Conservation (phyloP, 768 basidiomycete genomes). For the Lactarius hatsudake region DNA sequence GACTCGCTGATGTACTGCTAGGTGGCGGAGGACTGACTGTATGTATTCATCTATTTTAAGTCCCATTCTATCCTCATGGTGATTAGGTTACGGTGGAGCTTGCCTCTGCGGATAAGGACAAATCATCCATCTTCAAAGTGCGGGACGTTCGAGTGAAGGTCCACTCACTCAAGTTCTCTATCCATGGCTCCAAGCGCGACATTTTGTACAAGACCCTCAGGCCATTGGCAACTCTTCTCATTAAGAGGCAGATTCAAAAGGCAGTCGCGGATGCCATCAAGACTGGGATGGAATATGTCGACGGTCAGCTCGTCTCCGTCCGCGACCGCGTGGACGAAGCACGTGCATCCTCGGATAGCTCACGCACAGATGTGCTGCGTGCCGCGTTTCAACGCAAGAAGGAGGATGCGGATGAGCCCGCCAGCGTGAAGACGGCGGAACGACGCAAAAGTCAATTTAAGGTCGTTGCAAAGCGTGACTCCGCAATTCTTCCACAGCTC, state of each 20-base stretch:
- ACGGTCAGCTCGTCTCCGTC: constrained; percentile 86
- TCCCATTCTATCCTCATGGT: background rate
- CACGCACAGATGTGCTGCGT: constrained; percentile 54
- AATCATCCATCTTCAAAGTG: constrained; percentile 69
- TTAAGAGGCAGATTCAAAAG: constrained; percentile 72
- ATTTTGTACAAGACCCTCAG: constrained; percentile 81
- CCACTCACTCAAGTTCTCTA: constrained; percentile 82
- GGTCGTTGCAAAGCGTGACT: constrained; percentile 72
- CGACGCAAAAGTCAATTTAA: constrained; percentile 67
- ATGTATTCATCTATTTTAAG: constrained; percentile 28
- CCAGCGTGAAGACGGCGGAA: constrained; percentile 40
- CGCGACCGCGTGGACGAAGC: constrained; percentile 65
- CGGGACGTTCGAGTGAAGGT: constrained; percentile 75
- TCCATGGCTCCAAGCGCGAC: constrained; percentile 90
- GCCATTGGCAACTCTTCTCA: constrained; percentile 73
- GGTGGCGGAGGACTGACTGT: constrained; percentile 80
- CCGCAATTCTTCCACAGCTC: constrained; percentile 53
- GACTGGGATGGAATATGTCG: constrained; percentile 82
- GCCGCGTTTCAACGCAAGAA: constrained; percentile 65
- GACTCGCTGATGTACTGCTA: constrained; percentile 80
- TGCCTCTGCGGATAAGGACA: constrained; percentile 59
- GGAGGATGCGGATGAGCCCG: constrained; percentile 41
- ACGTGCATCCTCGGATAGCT: constrained; percentile 36
- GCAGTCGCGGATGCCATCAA: constrained; percentile 64
- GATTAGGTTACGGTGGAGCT: constrained; percentile 56